Percentiles rank a stretch among this genome's conserved stretches.
Evolutionary conservation across 2,329 filamentous ascomycete species (phyloP).

Genomic region (Penicillium crustosum): DNA sequence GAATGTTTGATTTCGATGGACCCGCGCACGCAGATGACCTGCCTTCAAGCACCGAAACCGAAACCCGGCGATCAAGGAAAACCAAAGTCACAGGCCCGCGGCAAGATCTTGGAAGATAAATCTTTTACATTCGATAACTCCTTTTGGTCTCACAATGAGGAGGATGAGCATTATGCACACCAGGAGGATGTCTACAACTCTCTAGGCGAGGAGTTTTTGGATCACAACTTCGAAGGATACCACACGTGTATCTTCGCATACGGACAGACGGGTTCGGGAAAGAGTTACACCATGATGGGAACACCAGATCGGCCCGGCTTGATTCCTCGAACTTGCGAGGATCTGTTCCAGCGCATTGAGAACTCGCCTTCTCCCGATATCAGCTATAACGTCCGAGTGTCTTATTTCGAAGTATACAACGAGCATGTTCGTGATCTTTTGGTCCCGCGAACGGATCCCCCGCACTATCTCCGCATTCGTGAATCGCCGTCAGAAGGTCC

Average conservation of each 20-base stretch:
- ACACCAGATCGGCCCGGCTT: conserved; percentile 78
- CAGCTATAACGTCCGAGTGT: conserved; percentile 95
- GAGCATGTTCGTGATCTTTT: conserved; percentile 95
- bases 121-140: conserved; percentile 95
- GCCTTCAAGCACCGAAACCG: conserved; percentile 68
- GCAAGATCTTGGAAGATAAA: conserved; percentile 79
- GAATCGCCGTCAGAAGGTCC: conserved; percentile 93
- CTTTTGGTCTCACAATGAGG: conserved; percentile 88
- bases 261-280: conserved; percentile 94
- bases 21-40: conserved; percentile 80
- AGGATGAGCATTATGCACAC: conserved; percentile 81
- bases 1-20: conserved; percentile 92
- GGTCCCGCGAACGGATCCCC: conserved; percentile 73
- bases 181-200: conserved; percentile 94
- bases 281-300: conserved; percentile 99
- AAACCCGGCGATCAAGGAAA: conserved; percentile 52
- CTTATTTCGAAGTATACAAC: conserved; percentile 99
- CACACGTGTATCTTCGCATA: conserved; percentile 99
- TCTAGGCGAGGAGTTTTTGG: conserved; percentile 92
- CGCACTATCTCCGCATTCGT: conserved; percentile 93
- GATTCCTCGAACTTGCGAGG: conserved; percentile 92
- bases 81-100: conserved; percentile 61
- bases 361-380: conserved; percentile 82
- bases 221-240: conserved; percentile 99
- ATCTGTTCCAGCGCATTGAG: conserved; percentile 91